Percentiles rank a stretch among this genome's conserved stretches.
Evolutionary conservation across 345 rosid species (phyloP).

Genomic region (Populus alba): DNA sequence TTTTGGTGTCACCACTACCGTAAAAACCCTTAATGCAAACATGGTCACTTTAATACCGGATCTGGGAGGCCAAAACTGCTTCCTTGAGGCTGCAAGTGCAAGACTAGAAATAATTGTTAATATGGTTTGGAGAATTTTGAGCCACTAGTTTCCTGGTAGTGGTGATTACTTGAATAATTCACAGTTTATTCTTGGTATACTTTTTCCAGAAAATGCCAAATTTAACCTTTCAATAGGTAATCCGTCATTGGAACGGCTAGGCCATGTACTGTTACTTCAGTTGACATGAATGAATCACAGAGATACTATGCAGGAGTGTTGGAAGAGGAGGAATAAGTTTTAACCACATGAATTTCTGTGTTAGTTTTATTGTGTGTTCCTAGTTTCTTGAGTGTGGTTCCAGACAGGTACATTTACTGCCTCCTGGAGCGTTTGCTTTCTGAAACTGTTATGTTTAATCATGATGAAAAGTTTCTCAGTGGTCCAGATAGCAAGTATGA

Average conservation of each 20-base stretch:
- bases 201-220: background rate
- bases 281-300: background rate
- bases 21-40: background rate
- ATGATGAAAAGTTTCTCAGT: background rate
- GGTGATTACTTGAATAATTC: background rate
- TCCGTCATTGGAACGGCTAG: background rate
- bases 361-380: background rate
- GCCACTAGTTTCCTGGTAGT: background rate
- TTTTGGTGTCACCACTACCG: background rate
- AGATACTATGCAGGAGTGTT: background rate
- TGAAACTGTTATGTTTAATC: background rate
- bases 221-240: background rate
- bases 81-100: background rate
- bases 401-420: background rate
- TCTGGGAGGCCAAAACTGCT: background rate
- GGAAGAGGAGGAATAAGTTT: background rate
- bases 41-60: background rate
- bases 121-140: background rate
- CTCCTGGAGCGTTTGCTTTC: background rate
- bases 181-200: background rate
- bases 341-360: background rate
- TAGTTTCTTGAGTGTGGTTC: background rate
- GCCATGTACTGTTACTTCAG: background rate
- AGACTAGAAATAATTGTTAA: background rate
- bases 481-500: background rate